Percentiles rank a stretch among this genome's conserved stretches.
These are phyloP conservation scores for Thelephora ganbajun DNA, from an alignment of 768 basidiomycete genomes.

Conservation along the genomic window DNA sequence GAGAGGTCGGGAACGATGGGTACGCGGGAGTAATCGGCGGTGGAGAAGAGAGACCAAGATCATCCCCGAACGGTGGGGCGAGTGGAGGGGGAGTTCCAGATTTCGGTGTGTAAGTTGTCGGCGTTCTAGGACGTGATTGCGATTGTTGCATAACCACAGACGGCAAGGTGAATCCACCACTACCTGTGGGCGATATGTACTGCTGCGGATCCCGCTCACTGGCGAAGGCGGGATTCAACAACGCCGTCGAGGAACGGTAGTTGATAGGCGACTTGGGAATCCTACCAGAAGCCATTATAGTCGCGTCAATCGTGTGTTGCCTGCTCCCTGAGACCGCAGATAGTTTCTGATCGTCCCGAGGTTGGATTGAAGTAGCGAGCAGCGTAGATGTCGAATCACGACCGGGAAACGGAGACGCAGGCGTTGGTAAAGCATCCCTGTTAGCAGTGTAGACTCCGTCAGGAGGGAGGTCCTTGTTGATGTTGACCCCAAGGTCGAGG, in stretches of 20 bases:
- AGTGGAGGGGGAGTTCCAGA: conserved; percentile 11
- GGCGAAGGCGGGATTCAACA: conserved; percentile 17
- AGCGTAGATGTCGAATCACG: background rate
- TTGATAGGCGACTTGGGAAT: conserved; percentile 13
- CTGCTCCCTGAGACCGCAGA: conserved; percentile 38
- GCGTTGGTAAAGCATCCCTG: conserved; percentile 23
- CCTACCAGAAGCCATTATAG: conserved; percentile 18
- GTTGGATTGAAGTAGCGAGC: background rate
- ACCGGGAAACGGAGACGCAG: conserved; percentile 65
- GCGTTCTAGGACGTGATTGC: conserved; percentile 7
- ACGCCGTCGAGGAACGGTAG: conserved; percentile 16
- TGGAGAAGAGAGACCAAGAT: conserved; percentile 2
- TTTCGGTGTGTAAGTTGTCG: conserved; percentile 38
- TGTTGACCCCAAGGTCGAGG: conserved; percentile 50
- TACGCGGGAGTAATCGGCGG: conserved; percentile 31
- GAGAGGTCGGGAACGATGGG: conserved; percentile 45
- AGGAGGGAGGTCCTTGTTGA: conserved; percentile 12
- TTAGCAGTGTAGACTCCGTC: conserved; percentile 1
- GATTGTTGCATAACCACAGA: conserved; percentile 2
- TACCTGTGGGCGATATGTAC: conserved; percentile 3
- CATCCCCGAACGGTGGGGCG: conserved; percentile 18
- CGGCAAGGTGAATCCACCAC: background rate
- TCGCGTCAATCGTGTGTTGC: conserved; percentile 35
- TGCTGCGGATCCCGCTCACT: conserved; percentile 9
- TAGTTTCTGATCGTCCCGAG: background rate